These are phyloP conservation scores for Suillus hirtellus DNA, from an alignment of 768 basidiomycete genomes.

Conservation along the genomic window DNA sequence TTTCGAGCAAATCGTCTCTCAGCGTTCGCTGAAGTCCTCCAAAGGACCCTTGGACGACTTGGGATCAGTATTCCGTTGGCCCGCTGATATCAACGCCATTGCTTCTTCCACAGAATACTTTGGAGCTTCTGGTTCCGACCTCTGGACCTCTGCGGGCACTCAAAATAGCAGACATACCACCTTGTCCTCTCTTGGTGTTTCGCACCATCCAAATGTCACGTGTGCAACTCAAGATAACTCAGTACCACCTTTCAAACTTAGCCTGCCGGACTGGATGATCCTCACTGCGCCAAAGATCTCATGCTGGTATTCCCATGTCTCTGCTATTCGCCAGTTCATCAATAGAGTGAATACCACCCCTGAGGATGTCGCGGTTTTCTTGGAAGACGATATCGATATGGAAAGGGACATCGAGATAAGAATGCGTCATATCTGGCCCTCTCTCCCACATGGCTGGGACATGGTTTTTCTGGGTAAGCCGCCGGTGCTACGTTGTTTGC, in stretches of 20 bases:
- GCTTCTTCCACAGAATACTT: constrained; percentile 15
- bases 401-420: constrained; percentile 57
- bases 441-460: constrained; percentile 66
- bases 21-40: constrained; percentile 28
- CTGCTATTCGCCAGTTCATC: constrained; percentile 47
- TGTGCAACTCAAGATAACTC: constrained; percentile 46
- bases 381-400: constrained; percentile 83
- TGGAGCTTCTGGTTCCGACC: constrained; percentile 22
- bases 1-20: constrained; percentile 40
- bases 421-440: constrained; percentile 45
- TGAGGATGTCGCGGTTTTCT: constrained; percentile 49
- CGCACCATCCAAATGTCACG: constrained; percentile 33
- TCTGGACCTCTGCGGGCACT: constrained; percentile 15
- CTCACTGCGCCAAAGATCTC: constrained; percentile 63
- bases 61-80: constrained; percentile 38
- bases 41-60: constrained; percentile 12
- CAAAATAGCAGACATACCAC: constrained; percentile 1
- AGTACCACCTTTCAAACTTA: constrained; percentile 35
- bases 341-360: constrained; percentile 26
- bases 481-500: not conserved
- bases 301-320: constrained; percentile 72
- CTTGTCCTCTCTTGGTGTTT: constrained; percentile 2
- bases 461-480: constrained; percentile 67
- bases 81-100: constrained; percentile 34
- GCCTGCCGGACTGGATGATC: constrained; percentile 46